These are phyloP conservation scores for Talaromyces ruber DNA, from an alignment of 495 filamentous ascomycete genomes.

Conservation along the genomic window DNA sequence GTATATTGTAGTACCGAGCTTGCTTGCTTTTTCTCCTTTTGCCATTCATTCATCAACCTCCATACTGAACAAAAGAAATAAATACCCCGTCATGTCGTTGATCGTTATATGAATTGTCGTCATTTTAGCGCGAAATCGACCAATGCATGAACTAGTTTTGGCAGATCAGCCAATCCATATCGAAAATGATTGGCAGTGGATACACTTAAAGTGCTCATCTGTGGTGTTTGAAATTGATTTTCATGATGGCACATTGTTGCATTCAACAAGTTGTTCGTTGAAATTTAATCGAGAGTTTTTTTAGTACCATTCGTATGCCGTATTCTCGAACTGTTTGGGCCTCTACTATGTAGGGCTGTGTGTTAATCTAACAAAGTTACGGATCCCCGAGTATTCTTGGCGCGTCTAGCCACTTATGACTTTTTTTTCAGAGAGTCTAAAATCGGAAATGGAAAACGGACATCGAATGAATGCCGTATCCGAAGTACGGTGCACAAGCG, in stretches of 20 bases:
- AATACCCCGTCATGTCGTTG: slow-evolving; percentile 6
- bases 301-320: background rate
- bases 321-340: background rate
- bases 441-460: background rate
- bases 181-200: background rate
- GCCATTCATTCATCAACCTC: background rate
- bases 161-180: background rate
- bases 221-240: background rate
- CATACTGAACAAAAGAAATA: background rate
- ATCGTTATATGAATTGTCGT: slow-evolving; percentile 1
- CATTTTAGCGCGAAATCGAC: background rate
- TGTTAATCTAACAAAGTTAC: background rate
- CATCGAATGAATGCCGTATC: background rate
- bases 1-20: background rate
- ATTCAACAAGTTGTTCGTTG: background rate
- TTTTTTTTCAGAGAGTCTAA: background rate
- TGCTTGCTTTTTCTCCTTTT: background rate
- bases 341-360: no score
- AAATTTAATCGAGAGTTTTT: background rate
- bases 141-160: background rate
- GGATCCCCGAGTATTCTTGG: background rate
- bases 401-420: background rate
- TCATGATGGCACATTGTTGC: background rate
- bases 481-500: background rate
- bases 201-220: background rate